Base-by-base conservation (phyloP, 1,284 basidiomycete species). In the Ustanciosporium gigantosporum region DNA sequence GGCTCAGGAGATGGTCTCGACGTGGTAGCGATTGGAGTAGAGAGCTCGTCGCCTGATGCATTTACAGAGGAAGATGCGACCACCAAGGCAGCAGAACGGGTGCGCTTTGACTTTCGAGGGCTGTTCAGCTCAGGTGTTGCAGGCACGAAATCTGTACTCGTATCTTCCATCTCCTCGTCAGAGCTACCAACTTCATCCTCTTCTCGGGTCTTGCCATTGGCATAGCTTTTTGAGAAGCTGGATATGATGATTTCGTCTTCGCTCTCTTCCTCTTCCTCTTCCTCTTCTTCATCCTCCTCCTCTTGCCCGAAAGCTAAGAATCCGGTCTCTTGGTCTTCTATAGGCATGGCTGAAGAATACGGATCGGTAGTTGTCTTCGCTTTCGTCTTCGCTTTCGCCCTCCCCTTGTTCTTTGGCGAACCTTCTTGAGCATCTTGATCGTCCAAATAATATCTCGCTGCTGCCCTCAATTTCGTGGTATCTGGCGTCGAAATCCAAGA, bases 331-430 rank as follows among this genome's bases (percentile, higher is more conserved):
- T 39, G 5, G 16, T 58, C 55, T 19, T 58, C 55, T 3, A 57
- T 20, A 5, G 57, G 57, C 50, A 60, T 60, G 2, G 45, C 37
- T 11, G 46, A 53, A n/a, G n/a, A n/a, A n/a, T n/a, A n/a, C n/a
- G n/a, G n/a, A n/a, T n/a, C n/a, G n/a, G n/a, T n/a, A 21, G 49
- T 46, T 39, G n/a, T 36, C 13, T 19, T 49, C 36, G 23, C 17
- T 25, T 24, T 45, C 34, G n/a, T 60, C 44, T 23, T 25, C 34
- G 4, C 27, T 9, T n/a, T n/a, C n/a, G n/a, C n/a, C n/a, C n/a
- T n/a, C n/a, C n/a, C 27, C 27, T 29, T 29, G 27, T 29, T n/a
- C 27, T n/a, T n/a, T n/a, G n/a, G n/a, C n/a, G n/a, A n/a, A n/a
- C n/a, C n/a, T n/a, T n/a, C n/a, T n/a, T n/a, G n/a, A n/a, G n/a